Percentiles rank a stretch among this genome's conserved stretches.
phyloP scores from a whole-genome alignment of 129 eudicot species.

The Daucus carota region DNA sequence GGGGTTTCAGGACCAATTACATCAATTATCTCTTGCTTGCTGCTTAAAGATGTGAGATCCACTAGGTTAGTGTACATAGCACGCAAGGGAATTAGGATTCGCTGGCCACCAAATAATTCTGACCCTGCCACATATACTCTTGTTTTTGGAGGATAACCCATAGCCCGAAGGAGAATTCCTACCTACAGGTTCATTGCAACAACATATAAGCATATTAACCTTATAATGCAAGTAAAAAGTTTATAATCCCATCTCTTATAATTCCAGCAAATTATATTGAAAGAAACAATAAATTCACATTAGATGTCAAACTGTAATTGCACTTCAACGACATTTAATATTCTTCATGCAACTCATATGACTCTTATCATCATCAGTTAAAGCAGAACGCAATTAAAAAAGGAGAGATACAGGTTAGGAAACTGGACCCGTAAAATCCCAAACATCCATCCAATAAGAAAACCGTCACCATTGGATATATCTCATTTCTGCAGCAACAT shows the following conservation, averaged over 20 bases:
- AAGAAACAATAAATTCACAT: not conserved
- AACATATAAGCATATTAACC: constrained; percentile 1
- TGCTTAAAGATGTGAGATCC: constrained; percentile 79
- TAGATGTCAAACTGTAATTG: not conserved
- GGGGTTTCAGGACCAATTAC: constrained; percentile 64
- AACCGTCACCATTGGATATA: not conserved
- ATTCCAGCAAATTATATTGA: not conserved
- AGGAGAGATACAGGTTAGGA: not conserved
- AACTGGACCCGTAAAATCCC: not conserved
- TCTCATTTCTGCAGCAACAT: not conserved
- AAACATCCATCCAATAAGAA: not conserved
- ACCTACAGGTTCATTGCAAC: constrained; percentile 41
- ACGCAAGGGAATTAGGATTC: constrained; percentile 82
- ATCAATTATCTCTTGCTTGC: constrained; percentile 55
- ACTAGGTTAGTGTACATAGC: constrained; percentile 88
- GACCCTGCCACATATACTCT: constrained; percentile 92
- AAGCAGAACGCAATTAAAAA: not conserved
- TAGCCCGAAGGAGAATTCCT: constrained; percentile 83
- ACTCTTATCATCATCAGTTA: not conserved
- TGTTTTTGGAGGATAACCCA: constrained; percentile 91
- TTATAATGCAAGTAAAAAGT: not conserved
- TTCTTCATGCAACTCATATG: not conserved
- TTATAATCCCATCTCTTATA: not conserved
- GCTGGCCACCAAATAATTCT: constrained; percentile 94
- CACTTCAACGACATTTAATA: not conserved